Base-by-base conservation (phyloP, 306 rosid genomes). In the Rubus parviflorus region DNA sequence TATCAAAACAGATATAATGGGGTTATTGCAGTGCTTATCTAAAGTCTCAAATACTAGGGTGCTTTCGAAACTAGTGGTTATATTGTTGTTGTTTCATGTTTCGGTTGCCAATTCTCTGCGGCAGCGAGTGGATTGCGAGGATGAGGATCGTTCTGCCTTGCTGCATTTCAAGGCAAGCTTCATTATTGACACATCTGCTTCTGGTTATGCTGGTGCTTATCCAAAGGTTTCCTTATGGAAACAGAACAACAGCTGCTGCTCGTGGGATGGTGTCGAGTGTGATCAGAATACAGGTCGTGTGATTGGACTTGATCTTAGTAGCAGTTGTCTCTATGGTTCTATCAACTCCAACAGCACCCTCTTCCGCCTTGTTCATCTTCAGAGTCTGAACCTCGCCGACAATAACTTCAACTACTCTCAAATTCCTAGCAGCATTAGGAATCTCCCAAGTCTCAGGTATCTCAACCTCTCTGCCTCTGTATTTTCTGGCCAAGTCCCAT, bases 81-180 rank as follows among this genome's bases (percentile, higher is more conserved):
- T 71, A 7, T 2, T 53, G 19, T 38, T 73, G 2, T 0, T 42
- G 5, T 10, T 16, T 67, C 35, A 42, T 25, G 30, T 5, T 20
- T 3, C 13, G n/a, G 66, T 51, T n/a, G 57, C 69, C 37, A 15
- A 41, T 41, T 23, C 48, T 43, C 22, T 11, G 17, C 7, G 5
- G 56, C 67, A 64, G 46, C 52, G 30, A n/a, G 23, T 7, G 10
- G 52, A 51, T 10, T 79, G 82, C 66, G 46, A 19, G 52, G 73
- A 71, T 15, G 72, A 42, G 1, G 41, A 79, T 46, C 72, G 40
- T 20, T 72, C 58, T 6, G 73, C 73, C 19, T 17, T 72, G 77
- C 54, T 72, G 47, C 57, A 79, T 10, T 79, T 79, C 77, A 79
- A 79, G 43, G 20, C 60, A 14, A 70, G 46, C 64, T 79, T 79